These are phyloP conservation scores for Entelexis sorbosivorans DNA, from an alignment of 1,139 yeast species.

Conservation along the genomic window DNA sequence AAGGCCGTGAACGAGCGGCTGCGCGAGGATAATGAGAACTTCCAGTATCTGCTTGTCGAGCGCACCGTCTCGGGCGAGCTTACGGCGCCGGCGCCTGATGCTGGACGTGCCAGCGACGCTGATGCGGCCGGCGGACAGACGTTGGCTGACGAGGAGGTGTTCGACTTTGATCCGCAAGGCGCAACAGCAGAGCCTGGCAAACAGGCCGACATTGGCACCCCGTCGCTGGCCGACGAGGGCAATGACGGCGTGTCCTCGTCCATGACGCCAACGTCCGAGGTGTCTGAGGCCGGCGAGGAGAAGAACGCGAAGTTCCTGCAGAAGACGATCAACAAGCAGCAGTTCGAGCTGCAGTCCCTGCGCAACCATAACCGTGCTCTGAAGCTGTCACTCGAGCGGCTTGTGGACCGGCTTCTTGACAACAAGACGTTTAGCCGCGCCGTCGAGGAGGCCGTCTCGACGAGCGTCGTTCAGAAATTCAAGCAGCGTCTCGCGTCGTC, in stretches of 20 bases:
- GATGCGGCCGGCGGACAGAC: slow-evolving; percentile 22
- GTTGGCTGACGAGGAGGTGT: slow-evolving; percentile 24
- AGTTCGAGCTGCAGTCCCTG: slow-evolving; percentile 26
- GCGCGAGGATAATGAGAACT: slow-evolving; percentile 30
- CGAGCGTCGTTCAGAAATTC: slow-evolving; percentile 27
- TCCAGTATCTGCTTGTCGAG: slow-evolving; percentile 31
- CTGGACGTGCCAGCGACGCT: not conserved
- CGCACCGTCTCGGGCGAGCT: slow-evolving; percentile 27
- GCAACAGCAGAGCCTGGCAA: not conserved
- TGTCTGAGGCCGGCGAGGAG: not conserved
- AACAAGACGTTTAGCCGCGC: slow-evolving; percentile 27
- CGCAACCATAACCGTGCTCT: slow-evolving; percentile 29
- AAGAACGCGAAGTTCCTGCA: slow-evolving; percentile 11
- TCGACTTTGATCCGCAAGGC: not conserved
- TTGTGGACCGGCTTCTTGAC: slow-evolving; percentile 29
- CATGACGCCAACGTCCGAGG: not conserved
- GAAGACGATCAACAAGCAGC: slow-evolving; percentile 21
- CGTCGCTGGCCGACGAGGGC: slow-evolving; percentile 5
- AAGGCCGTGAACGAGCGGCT: slow-evolving; percentile 27
- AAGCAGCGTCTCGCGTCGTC: slow-evolving; percentile 25
- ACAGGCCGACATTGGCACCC: not conserved
- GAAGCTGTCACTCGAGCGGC: slow-evolving; percentile 28
- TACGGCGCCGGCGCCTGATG: not conserved
- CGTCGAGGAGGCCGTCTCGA: slow-evolving; percentile 26
- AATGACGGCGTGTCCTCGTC: not conserved